Conservation (phyloP, 768 basidiomycete genomes). For the Termitomyces sp. region DNA sequence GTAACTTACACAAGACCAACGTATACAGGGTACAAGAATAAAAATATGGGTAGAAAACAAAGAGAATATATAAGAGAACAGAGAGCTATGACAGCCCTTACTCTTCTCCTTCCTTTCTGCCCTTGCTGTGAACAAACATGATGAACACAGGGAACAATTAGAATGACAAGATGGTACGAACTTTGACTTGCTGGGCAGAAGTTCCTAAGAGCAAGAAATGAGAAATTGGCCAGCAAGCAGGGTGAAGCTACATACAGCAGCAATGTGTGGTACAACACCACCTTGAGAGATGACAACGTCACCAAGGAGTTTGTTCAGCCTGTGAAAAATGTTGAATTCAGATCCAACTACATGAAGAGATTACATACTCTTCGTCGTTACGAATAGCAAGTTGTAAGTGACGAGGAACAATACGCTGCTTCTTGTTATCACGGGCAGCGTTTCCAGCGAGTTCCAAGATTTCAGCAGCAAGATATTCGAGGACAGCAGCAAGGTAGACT, state of each 20-base stretch:
- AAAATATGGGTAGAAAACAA: constrained; percentile 13
- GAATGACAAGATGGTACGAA: constrained; percentile 6
- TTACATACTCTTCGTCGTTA: constrained; percentile 80
- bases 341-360: not conserved
- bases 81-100: constrained; percentile 14
- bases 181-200: constrained; percentile 36
- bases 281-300: constrained; percentile 93
- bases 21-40: constrained; percentile 16
- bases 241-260: constrained; percentile 24
- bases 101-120: constrained; percentile 35
- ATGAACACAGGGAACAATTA: not conserved
- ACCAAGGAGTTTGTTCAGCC: constrained; percentile 65
- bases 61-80: constrained; percentile 11
- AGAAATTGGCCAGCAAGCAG: not conserved
- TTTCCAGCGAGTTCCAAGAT: constrained; percentile 92
- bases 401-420: constrained; percentile 93
- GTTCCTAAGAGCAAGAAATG: constrained; percentile 23
- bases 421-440: constrained; percentile 87
- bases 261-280: constrained; percentile 85
- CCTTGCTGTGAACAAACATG: constrained; percentile 21
- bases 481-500: constrained; percentile 91
- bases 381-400: constrained; percentile 93
- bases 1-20: constrained; percentile 10
- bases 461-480: constrained; percentile 90
- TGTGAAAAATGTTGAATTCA: constrained; percentile 18